Evolutionary conservation across 2,329 filamentous ascomycete species (phyloP), one percentile per base, ranked within the genome.

Genomic region (Didymella lethalis): DNA sequence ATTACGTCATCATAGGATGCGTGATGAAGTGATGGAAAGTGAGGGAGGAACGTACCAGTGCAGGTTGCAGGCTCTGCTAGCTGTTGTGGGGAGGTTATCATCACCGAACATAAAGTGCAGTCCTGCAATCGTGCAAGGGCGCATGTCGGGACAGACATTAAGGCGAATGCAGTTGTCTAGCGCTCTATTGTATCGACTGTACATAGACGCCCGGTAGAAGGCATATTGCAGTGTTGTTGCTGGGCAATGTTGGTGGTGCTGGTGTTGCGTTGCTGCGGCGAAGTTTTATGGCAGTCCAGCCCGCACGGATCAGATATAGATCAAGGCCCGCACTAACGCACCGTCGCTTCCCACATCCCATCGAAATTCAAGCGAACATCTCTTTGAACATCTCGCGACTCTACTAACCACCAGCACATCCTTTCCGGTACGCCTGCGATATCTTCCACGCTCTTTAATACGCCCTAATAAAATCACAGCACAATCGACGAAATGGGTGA

Each of bases 1-100:
- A 97, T 97, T 97, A 92, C 91, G 84, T 90, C 93, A 96, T 97
- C 93, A 91, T 90, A 70, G 77, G 67, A 71, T 43, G 62, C 48
- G 50, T 31, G 34, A 34, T 56, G 29, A 8, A 18, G 18, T 36
- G 31, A 34, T 56, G 54, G 47, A 59, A 43, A 54, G 58, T 28
- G 34, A 57, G 14, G 26, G 34, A 57, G 14, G 26, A 45, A 70
- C 71, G 58, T 71, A 74, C 71, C 64, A 65, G 54, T 65, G 18
- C 26, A 48, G 28, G 23, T 29, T 47, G 47, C 32, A 60, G 38
- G 45, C 44, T 36, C 23, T 56, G 44, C 57, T 41, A 44, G 53
- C 46, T 54, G 20, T 59, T 54, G 50, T 50, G 41, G 56, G 50
- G 56, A 41, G 49, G 23, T 54, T 29, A 54, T 50, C 56, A 54